Percentiles rank a stretch among this genome's conserved stretches.
Evolutionary conservation across 768 basidiomycete species (phyloP).

Genomic region (Cantharellus cinnabarinus): DNA sequence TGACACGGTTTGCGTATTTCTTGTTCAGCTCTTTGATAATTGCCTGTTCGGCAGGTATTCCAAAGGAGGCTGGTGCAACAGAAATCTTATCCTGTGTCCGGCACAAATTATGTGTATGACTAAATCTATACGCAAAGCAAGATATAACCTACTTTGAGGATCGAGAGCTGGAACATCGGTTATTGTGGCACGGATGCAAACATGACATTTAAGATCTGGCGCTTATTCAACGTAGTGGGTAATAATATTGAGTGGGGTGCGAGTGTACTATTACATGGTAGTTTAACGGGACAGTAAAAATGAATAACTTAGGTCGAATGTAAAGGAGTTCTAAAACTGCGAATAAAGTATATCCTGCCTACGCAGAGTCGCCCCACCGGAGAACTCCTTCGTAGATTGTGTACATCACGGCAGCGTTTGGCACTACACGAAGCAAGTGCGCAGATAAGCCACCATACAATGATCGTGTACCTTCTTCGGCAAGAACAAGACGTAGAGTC

Average conservation of each 20-base stretch:
- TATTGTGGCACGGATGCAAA: too few species aligned
- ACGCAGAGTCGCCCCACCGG: constrained; percentile 23
- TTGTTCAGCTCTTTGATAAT: constrained; percentile 77
- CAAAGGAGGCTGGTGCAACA: constrained; percentile 75
- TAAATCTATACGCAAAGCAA: not conserved
- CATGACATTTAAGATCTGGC: too few species aligned
- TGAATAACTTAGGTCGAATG: too few species aligned
- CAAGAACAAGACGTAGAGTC: constrained; percentile 64
- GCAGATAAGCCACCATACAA: constrained; percentile 86
- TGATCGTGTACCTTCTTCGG: constrained; percentile 72
- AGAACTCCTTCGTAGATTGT: constrained; percentile 78
- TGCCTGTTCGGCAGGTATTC: constrained; percentile 52
- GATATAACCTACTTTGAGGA: constrained; percentile 15
- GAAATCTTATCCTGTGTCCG: constrained; percentile 63
- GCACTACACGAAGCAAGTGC: constrained; percentile 90
- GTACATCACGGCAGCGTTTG: constrained; percentile 95
- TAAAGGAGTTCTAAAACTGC: too few species aligned
- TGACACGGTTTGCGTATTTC: constrained; percentile 82
- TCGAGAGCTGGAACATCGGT: constrained; percentile 19
- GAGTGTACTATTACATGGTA: too few species aligned
- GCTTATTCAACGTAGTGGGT: too few species aligned
- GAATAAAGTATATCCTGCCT: not conserved
- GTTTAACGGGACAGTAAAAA: too few species aligned
- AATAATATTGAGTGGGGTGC: too few species aligned
- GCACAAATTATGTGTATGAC: not conserved